Conservation (phyloP, 1,139 yeast species). For the Pichia sp. region DNA sequence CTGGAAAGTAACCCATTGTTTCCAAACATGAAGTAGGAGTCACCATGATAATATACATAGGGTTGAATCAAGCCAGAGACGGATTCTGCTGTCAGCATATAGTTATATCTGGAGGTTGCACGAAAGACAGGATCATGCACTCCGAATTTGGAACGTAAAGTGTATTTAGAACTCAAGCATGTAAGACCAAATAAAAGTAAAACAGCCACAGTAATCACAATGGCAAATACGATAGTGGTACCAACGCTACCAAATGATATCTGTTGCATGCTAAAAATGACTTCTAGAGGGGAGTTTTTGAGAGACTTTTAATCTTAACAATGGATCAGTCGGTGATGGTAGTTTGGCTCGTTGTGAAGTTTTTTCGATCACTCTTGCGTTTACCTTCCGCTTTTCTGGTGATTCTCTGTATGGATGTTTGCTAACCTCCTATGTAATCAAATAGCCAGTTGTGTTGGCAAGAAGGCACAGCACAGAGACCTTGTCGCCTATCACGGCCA, state of each 20-base stretch:
- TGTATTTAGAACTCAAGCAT: constrained; percentile 53
- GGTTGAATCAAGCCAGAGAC: constrained; percentile 5
- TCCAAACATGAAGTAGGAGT: constrained; percentile 7
- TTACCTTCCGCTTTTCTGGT: no score
- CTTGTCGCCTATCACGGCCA: no score
- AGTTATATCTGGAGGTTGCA: constrained; percentile 15
- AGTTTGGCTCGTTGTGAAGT: no score
- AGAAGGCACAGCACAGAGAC: no score
- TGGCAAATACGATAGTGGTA: constrained; percentile 53
- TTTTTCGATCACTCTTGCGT: no score
- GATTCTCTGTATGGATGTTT: no score
- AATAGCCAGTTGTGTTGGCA: no score
- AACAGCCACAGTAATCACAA: constrained; percentile 59
- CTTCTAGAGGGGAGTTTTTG: no score
- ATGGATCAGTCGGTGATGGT: no score
- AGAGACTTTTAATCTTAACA: no score
- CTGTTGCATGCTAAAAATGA: no score
- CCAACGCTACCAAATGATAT: constrained; percentile 33
- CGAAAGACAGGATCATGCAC: constrained; percentile 35
- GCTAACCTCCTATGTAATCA: no score
- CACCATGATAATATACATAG: constrained; percentile 9
- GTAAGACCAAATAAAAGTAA: constrained; percentile 47
- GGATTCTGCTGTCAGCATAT: constrained; percentile 17
- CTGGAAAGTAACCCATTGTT: not conserved
- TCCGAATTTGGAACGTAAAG: constrained; percentile 50